phyloP scores from a whole-genome alignment of 2,329 filamentous ascomycete species.

The Conoideocrella luteorostrata region DNA sequence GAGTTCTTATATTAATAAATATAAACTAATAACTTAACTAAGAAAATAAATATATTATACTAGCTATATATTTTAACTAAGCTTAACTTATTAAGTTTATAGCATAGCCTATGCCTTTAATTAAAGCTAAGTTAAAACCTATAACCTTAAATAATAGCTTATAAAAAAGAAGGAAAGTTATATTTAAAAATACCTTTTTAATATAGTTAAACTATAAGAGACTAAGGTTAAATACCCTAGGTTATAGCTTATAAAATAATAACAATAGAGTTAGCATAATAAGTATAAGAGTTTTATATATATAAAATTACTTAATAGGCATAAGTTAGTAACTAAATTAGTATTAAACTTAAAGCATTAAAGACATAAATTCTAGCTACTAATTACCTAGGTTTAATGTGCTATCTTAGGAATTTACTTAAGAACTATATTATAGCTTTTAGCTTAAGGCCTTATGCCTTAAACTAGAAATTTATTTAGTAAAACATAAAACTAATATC shows the following conservation, averaged over 20 bases:
- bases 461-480: neutral
- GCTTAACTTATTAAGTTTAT: neutral
- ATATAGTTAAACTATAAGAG: conserved; percentile 1
- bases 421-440: conserved; percentile 5
- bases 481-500: neutral
- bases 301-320: neutral
- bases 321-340: conserved; percentile 1
- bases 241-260: neutral
- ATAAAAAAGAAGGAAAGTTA: conserved; percentile 1
- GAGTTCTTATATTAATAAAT: neutral
- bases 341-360: neutral
- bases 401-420: neutral
- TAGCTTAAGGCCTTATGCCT: neutral
- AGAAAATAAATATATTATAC: neutral
- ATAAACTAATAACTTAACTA: neutral
- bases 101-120: neutral
- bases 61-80: neutral
- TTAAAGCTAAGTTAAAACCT: neutral
- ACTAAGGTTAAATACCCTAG: conserved; percentile 1
- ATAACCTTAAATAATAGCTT: neutral
- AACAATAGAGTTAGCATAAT: neutral
- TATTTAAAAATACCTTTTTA: neutral
- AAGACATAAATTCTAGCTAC: conserved; percentile 1
- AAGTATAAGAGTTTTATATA: neutral
- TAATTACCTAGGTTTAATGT: neutral